Percentiles rank a stretch among this genome's conserved stretches.
Conservation (phyloP, 371 early-diverging fungal genomes). For the Mucor saturninus region DNA sequence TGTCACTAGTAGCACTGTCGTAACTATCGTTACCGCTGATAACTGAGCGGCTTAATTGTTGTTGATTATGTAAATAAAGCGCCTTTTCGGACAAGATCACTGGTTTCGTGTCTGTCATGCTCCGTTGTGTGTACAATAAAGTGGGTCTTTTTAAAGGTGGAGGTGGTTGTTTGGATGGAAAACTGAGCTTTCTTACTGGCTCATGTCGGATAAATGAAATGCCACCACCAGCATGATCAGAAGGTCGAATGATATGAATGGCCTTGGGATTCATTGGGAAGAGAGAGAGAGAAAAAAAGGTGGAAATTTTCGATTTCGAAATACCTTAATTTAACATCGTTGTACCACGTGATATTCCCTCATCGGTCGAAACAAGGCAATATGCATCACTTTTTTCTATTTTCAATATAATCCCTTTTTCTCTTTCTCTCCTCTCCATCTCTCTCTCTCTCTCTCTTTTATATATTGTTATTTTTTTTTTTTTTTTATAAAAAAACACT, state of each 20-base stretch:
- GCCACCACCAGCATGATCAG: not conserved
- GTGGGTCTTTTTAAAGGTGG: not conserved
- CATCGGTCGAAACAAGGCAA: constrained; percentile 13
- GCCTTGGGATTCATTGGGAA: constrained; percentile 20
- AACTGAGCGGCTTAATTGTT: not conserved
- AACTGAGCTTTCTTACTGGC: not conserved
- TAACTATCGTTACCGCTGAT: not conserved
- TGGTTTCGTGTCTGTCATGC: not conserved
- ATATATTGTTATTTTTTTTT: constrained; percentile 1
- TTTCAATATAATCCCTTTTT: not conserved
- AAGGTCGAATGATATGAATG: constrained; percentile 25
- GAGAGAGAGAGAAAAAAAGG: not conserved
- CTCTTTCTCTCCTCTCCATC: not conserved
- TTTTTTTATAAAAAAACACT: not conserved
- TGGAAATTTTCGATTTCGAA: not conserved
- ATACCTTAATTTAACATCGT: not conserved
- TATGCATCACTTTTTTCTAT: not conserved
- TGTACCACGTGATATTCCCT: constrained; percentile 1
- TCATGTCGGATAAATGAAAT: not conserved
- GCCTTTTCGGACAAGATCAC: not conserved
- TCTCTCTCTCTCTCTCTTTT: constrained; percentile 1
- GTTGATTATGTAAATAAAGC: not conserved
- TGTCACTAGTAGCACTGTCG: not conserved
- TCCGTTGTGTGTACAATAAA: too few species aligned
- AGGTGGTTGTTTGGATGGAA: not conserved